phyloP scores from a whole-genome alignment of 164 flowering plant genomes.

The Umbilicus rupestris region DNA sequence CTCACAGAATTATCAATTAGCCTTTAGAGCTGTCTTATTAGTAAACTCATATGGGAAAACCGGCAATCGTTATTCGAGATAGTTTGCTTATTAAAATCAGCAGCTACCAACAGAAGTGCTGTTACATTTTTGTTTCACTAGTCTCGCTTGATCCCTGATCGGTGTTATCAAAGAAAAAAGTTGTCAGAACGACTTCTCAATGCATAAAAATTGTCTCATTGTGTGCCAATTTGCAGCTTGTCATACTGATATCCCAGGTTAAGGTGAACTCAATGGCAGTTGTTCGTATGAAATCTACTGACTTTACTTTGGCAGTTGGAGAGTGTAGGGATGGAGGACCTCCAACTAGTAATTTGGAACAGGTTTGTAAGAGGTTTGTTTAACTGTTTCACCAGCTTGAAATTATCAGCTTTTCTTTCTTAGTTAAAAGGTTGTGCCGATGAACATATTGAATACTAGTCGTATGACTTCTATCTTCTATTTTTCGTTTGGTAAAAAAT shows the following conservation, averaged over 20 bases:
- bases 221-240: slow-evolving; percentile 39
- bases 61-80: not conserved
- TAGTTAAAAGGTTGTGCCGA: no score
- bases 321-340: slow-evolving; percentile 16
- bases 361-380: slow-evolving; percentile 33
- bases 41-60: not conserved
- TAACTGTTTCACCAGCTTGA: not conserved
- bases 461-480: not conserved
- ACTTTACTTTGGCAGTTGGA: slow-evolving; percentile 17
- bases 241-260: slow-evolving; percentile 59
- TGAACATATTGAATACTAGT: no score
- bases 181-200: not conserved
- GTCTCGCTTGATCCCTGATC: not conserved
- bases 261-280: slow-evolving; percentile 76
- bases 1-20: no score
- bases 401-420: no score
- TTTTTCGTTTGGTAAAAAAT: not conserved
- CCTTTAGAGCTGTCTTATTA: not conserved
- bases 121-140: not conserved
- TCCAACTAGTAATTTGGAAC: slow-evolving; percentile 48
- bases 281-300: slow-evolving; percentile 52
- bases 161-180: not conserved
- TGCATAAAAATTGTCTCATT: slow-evolving; percentile 2
- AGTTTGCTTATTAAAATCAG: not conserved
- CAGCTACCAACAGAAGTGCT: not conserved